These are phyloP conservation scores for Rhodotorula sp. DNA, from an alignment of 1,284 basidiomycete genomes.

Conservation along the genomic window DNA sequence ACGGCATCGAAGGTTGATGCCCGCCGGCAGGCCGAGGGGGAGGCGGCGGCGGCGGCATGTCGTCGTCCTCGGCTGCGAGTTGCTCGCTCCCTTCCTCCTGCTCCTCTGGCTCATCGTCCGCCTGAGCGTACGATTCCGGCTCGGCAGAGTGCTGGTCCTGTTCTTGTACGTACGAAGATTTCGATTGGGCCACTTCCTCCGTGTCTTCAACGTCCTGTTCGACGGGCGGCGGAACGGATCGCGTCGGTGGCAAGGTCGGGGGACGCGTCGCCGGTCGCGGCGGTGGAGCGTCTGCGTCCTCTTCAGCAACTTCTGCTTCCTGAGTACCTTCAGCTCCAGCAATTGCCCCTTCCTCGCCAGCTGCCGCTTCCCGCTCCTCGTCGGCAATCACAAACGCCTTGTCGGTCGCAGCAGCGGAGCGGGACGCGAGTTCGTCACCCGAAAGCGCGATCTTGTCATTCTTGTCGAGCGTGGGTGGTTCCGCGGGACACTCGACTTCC, in stretches of 20 bases:
- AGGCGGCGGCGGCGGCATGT: conserved; percentile 44
- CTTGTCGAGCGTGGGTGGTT: background rate
- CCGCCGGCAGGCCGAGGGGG: conserved; percentile 27
- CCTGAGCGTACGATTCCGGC: background rate
- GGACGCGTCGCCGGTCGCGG: conserved; percentile 48
- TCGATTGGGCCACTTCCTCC: conserved; percentile 8
- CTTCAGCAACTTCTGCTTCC: conserved; percentile 59
- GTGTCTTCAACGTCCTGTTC: background rate
- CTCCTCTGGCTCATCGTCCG: conserved; percentile 12
- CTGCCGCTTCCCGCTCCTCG: conserved; percentile 1
- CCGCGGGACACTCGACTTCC: background rate
- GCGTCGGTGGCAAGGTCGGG: conserved; percentile 19
- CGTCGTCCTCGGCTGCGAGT: conserved; percentile 49
- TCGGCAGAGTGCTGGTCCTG: conserved; percentile 49
- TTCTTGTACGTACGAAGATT: conserved; percentile 48
- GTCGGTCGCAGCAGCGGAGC: conserved; percentile 23
- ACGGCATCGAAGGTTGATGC: conserved; percentile 13
- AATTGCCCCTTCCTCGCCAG: conserved; percentile 52
- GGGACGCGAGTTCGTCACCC: conserved; percentile 15
- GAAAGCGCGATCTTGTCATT: conserved; percentile 2
- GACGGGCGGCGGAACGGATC: conserved; percentile 20
- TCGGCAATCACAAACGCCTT: background rate
- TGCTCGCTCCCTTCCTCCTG: conserved; percentile 46
- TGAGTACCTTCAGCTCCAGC: conserved; percentile 42
- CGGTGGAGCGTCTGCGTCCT: conserved; percentile 60